Conservation (phyloP, 148 eudicot species). For the Camellia japonica region DNA sequence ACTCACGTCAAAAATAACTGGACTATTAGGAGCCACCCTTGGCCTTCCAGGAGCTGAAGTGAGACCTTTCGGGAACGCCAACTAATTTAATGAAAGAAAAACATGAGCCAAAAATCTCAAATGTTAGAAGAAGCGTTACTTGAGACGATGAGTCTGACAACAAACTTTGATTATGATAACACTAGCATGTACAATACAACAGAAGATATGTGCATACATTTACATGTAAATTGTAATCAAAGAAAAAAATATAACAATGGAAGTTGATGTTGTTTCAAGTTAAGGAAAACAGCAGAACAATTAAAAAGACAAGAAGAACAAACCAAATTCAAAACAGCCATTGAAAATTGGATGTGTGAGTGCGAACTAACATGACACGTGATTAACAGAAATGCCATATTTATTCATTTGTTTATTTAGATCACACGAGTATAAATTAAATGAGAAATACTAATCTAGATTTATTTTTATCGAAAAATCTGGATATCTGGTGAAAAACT, state of each 20-base stretch:
- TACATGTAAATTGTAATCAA: too few relatives aligned
- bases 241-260: too few relatives aligned
- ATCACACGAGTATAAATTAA: not conserved
- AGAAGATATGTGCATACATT: too few relatives aligned
- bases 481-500: slow-evolving; percentile 27
- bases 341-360: not conserved
- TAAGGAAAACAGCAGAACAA: not conserved
- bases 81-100: slow-evolving; percentile 50
- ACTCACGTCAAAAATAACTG: slow-evolving; percentile 88
- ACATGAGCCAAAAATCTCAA: not conserved
- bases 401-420: too few relatives aligned
- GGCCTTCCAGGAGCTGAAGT: slow-evolving; percentile 99
- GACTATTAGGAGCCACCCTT: slow-evolving; percentile 89
- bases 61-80: slow-evolving; percentile 96
- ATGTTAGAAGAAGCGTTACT: not conserved
- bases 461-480: not conserved
- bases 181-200: too few relatives aligned
- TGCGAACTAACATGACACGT: not conserved
- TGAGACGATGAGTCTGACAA: too few relatives aligned
- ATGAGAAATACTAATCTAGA: not conserved
- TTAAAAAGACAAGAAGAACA: not conserved
- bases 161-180: not conserved
- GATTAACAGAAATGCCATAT: not conserved
- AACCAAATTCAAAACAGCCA: not conserved
- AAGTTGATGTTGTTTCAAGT: too few relatives aligned